These are phyloP conservation scores for Calocybe gambosa DNA, from an alignment of 1,284 basidiomycete genomes.

Conservation along the genomic window DNA sequence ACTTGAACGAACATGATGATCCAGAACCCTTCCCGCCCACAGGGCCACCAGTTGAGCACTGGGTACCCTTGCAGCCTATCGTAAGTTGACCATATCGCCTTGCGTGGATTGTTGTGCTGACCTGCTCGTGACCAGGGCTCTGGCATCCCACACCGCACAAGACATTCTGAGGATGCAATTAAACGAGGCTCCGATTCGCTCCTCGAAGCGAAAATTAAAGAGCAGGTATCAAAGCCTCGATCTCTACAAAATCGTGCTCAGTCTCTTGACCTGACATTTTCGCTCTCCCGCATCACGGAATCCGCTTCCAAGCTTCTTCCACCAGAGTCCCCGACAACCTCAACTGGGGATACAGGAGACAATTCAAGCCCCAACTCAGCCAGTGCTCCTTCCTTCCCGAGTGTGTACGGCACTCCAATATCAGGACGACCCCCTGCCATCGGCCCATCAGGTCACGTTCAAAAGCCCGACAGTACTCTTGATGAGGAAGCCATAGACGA, in stretches of 20 bases:
- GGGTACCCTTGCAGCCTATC: slow-evolving; percentile 73
- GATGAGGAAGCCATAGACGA: slow-evolving; percentile 65
- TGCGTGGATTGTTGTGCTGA: slow-evolving; percentile 7
- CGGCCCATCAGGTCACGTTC: slow-evolving; percentile 37
- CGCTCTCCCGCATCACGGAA: slow-evolving; percentile 70
- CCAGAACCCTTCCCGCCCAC: slow-evolving; percentile 45
- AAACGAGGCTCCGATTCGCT: slow-evolving; percentile 86
- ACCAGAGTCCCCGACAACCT: slow-evolving; percentile 73
- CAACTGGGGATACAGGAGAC: slow-evolving; percentile 61
- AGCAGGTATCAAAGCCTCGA: slow-evolving; percentile 67
- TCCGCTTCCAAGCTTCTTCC: slow-evolving; percentile 52
- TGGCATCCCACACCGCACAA: slow-evolving; percentile 56
- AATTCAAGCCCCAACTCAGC: slow-evolving; percentile 70
- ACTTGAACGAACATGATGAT: slow-evolving; percentile 67
- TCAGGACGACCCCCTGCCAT: slow-evolving; percentile 42
- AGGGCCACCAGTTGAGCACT: slow-evolving; percentile 54
- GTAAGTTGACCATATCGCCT: slow-evolving; percentile 34
- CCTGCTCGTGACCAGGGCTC: slow-evolving; percentile 42
- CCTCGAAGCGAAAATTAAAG: slow-evolving; percentile 81
- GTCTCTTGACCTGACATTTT: slow-evolving; percentile 74
- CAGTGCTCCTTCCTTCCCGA: slow-evolving; percentile 75
- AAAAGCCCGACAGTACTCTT: slow-evolving; percentile 41
- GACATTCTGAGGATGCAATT: slow-evolving; percentile 64
- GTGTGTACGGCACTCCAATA: slow-evolving; percentile 64
- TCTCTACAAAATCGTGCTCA: slow-evolving; percentile 75